phyloP scores from a whole-genome alignment of 2,329 filamentous ascomycete genomes.

The Aspergillus cejpii region DNA sequence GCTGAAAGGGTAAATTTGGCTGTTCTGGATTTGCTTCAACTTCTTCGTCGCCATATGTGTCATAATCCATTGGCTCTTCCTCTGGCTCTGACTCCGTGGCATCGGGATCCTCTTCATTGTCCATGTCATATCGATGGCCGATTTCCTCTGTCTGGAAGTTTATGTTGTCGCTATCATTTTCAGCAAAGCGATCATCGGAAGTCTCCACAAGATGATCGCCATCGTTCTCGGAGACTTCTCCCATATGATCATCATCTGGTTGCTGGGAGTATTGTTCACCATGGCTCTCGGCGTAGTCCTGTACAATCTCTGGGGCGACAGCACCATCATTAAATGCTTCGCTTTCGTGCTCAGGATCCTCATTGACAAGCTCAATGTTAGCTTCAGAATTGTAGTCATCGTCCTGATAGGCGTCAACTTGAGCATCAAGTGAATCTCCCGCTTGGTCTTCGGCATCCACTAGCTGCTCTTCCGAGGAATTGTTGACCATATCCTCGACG shows the following conservation, averaged over 20 bases:
- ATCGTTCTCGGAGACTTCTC: neutral
- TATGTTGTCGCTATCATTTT: neutral
- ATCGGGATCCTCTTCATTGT: neutral
- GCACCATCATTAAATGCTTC: conserved; percentile 1
- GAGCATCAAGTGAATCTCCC: neutral
- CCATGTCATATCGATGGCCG: neutral
- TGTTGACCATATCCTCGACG: neutral
- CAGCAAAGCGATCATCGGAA: neutral
- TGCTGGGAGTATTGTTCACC: neutral
- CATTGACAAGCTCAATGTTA: conserved; percentile 1
- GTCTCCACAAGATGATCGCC: neutral
- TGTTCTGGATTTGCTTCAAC: neutral
- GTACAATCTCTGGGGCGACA: neutral
- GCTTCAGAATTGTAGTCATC: neutral
- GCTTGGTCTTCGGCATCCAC: neutral
- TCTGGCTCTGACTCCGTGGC: neutral
- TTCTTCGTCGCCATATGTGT: neutral
- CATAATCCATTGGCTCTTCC: neutral
- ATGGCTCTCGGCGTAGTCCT: neutral
- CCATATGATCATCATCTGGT: neutral
- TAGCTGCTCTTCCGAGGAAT: neutral
- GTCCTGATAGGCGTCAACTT: neutral
- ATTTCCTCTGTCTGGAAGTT: neutral
- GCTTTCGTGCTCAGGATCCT: conserved; percentile 15
- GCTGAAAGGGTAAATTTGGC: neutral